Evolutionary conservation across 179 eudicot genomes (phyloP).

Genomic region (Beta macrorhiza): DNA sequence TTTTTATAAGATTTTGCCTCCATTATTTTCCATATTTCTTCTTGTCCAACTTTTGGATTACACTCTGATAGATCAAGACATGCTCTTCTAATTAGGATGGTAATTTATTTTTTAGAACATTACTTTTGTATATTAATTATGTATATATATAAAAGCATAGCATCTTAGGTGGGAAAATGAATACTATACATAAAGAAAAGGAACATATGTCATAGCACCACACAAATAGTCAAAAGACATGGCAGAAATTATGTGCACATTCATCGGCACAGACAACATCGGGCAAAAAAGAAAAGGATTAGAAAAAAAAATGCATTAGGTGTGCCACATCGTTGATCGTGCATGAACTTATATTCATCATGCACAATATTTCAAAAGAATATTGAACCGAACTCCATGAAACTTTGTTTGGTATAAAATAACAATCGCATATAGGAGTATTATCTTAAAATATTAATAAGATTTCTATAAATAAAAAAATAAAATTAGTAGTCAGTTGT

Average conservation of each 20-base stretch:
- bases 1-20: too few species aligned
- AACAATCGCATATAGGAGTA: too few species aligned
- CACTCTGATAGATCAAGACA: too few species aligned
- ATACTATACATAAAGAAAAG: neutral
- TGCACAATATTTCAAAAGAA: neutral
- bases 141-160: neutral
- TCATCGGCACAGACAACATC: neutral
- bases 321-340: neutral
- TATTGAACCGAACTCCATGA: neutral
- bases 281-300: neutral
- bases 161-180: neutral
- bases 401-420: too few species aligned
- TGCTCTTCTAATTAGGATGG: too few species aligned
- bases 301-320: neutral
- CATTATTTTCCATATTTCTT: too few species aligned
- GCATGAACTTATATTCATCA: neutral
- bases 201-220: neutral
- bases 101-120: too few species aligned
- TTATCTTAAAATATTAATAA: too few species aligned
- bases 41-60: too few species aligned
- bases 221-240: neutral
- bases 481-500: too few species aligned
- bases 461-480: too few species aligned
- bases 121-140: too few species aligned
- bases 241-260: neutral